Percentiles rank a stretch among this genome's conserved stretches.
phyloP scores from a whole-genome alignment of 2,329 filamentous ascomycete species.

The Aspergillus sp. region DNA sequence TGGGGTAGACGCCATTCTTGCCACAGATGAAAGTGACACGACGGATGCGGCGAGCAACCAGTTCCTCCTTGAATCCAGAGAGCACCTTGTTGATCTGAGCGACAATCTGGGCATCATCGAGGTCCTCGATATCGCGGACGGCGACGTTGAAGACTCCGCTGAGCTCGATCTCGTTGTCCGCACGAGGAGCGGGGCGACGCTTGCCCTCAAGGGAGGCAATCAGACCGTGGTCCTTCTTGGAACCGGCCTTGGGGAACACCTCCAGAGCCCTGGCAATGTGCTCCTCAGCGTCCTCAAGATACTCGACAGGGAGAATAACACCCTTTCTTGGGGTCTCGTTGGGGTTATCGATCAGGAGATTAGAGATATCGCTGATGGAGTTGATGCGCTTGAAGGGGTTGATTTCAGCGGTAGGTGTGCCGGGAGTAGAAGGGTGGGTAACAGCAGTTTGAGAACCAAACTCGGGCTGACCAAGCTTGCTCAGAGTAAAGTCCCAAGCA shows the following conservation, averaged over 20 bases:
- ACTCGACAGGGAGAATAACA: conserved; percentile 91
- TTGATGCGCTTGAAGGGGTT: conserved; percentile 79
- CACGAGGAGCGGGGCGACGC: conserved; percentile 62
- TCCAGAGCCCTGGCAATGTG: conserved; percentile 82
- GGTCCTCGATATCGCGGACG: conserved; percentile 82
- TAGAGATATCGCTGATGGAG: conserved; percentile 97
- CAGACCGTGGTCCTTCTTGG: conserved; percentile 63
- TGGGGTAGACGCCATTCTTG: conserved; percentile 91
- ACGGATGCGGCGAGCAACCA: conserved; percentile 79
- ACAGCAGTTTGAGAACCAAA: conserved; percentile 74
- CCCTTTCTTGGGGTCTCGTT: conserved; percentile 85
- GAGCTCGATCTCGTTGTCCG: conserved; percentile 73
- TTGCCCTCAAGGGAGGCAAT: conserved; percentile 75
- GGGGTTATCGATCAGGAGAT: conserved; percentile 70
- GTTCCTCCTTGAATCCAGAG: conserved; percentile 79
- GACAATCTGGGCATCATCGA: conserved; percentile 80
- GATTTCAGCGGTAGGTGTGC: conserved; percentile 67
- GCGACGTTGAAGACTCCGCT: conserved; percentile 93
- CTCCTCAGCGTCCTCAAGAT: conserved; percentile 93
- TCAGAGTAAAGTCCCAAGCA: conserved; percentile 93
- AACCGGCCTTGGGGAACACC: conserved; percentile 67
- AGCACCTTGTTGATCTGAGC: conserved; percentile 76
- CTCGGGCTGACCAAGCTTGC: conserved; percentile 90
- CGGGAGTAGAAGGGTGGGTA: conserved; percentile 81
- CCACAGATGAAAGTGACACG: conserved; percentile 96